These are phyloP conservation scores for Craspedostauros australis DNA, from an alignment of 108 stramenopile genomes.

Conservation along the genomic window DNA sequence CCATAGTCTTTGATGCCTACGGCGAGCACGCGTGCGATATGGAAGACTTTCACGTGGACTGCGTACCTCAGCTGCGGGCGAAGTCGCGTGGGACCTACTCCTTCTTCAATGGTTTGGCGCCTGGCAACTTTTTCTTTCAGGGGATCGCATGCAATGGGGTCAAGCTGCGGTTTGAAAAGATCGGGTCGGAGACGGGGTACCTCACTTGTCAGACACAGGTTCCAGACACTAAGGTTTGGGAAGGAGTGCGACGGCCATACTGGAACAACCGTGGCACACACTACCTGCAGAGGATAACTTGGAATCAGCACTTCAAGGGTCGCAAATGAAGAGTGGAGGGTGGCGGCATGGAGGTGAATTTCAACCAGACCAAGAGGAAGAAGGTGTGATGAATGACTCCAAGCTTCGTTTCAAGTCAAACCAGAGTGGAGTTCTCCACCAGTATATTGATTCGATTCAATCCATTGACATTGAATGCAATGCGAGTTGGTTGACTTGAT, in stretches of 20 bases:
- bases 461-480: too few relatives aligned
- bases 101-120: constrained; percentile 83
- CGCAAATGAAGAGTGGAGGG: too few relatives aligned
- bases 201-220: constrained; percentile 55
- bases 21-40: constrained; percentile 77
- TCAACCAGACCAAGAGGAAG: too few relatives aligned
- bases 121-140: constrained; percentile 86
- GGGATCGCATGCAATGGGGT: constrained; percentile 69
- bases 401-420: too few relatives aligned
- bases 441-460: too few relatives aligned
- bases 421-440: too few relatives aligned
- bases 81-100: constrained; percentile 64
- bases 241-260: constrained; percentile 73
- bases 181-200: constrained; percentile 64
- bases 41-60: constrained; percentile 71
- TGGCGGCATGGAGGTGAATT: too few relatives aligned
- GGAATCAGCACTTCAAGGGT: too few relatives aligned
- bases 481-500: too few relatives aligned
- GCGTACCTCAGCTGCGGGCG: constrained; percentile 27
- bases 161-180: constrained; percentile 46
- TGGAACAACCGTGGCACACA: constrained; percentile 76
- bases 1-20: constrained; percentile 83
- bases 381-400: too few relatives aligned
- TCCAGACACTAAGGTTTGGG: constrained; percentile 56
- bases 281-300: constrained; percentile 60